phyloP scores from a whole-genome alignment of 106 monocot species.

The Dactylorhiza incarnata region DNA sequence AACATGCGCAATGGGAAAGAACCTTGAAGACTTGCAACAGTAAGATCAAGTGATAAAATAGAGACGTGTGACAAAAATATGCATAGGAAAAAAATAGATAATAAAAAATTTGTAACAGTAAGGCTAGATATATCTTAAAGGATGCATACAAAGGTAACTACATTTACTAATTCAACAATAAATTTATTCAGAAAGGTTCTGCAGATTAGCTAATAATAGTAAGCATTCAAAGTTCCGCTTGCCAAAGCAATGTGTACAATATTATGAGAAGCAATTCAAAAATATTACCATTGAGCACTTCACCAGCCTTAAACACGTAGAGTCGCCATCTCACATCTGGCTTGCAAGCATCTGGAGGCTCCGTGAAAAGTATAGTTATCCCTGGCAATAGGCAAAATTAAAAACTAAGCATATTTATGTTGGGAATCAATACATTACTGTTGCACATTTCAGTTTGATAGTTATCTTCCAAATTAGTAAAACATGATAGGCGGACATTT shows the following conservation, averaged over 20 bases:
- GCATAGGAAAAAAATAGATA: not conserved
- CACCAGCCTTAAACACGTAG: slow-evolving; percentile 91
- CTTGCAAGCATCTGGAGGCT: slow-evolving; percentile 80
- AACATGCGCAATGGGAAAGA: not conserved
- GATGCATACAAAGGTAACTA: not conserved
- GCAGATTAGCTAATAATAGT: not conserved
- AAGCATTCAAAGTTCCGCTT: not conserved
- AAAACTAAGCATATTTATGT: not conserved
- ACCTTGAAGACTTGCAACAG: not conserved
- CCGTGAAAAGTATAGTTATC: slow-evolving; percentile 69
- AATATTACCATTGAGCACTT: slow-evolving; percentile 76
- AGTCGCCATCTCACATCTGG: slow-evolving; percentile 83
- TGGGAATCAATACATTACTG: not conserved
- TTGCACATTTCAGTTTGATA: not conserved
- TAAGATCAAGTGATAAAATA: not conserved
- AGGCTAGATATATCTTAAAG: not conserved
- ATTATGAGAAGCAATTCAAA: not conserved
- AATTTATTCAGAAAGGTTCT: not conserved
- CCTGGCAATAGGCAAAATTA: slow-evolving; percentile 28
- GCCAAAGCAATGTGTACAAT: not conserved
- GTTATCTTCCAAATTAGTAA: not conserved
- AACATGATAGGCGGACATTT: not conserved
- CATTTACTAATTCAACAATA: not conserved
- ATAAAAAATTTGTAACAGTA: not conserved
- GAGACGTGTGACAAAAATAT: not conserved